Percentiles rank a stretch among this genome's conserved stretches.
phyloP scores from a whole-genome alignment of 1,284 basidiomycete genomes.

The Ustilago esculenta region DNA sequence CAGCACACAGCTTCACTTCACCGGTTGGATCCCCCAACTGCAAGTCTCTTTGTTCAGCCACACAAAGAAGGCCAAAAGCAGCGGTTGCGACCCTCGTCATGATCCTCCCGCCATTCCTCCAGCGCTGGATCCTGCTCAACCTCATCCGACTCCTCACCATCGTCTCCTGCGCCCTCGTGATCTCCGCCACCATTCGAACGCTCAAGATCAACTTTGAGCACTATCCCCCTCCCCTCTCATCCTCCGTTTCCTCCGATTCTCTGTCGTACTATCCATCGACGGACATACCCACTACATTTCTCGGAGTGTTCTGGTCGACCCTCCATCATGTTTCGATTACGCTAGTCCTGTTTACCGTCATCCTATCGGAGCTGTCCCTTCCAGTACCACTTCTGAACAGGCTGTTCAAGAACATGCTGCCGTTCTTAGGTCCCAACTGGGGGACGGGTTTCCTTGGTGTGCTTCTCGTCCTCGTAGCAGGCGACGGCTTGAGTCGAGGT shows the following conservation, averaged over 20 bases:
- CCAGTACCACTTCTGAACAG: slow-evolving; percentile 30
- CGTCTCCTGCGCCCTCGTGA: slow-evolving; percentile 25
- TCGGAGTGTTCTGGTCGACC: slow-evolving; percentile 56
- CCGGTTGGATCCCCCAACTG: no score
- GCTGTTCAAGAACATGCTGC: slow-evolving; percentile 44
- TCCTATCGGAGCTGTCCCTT: slow-evolving; percentile 46
- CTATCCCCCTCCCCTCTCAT: slow-evolving; percentile 14
- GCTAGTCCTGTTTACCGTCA: slow-evolving; percentile 25
- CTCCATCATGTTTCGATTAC: slow-evolving; percentile 39
- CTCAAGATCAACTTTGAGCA: slow-evolving; percentile 25
- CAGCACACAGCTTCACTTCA: not conserved
- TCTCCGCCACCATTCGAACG: slow-evolving; percentile 25
- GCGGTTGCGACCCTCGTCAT: no score
- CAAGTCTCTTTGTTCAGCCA: not conserved
- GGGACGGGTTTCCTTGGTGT: slow-evolving; percentile 47
- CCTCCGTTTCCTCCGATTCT: not conserved
- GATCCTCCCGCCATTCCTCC: slow-evolving; percentile 39
- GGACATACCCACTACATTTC: slow-evolving; percentile 50
- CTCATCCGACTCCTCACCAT: slow-evolving; percentile 40
- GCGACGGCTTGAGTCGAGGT: slow-evolving; percentile 18
- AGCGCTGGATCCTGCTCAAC: slow-evolving; percentile 47
- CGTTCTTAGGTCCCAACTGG: slow-evolving; percentile 49
- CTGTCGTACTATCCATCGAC: slow-evolving; percentile 34
- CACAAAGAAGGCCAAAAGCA: no score
- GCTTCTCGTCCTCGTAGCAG: slow-evolving; percentile 39